Evolutionary conservation across 495 filamentous ascomycete species (phyloP).

Genomic region (Penicillium bialowiezense): DNA sequence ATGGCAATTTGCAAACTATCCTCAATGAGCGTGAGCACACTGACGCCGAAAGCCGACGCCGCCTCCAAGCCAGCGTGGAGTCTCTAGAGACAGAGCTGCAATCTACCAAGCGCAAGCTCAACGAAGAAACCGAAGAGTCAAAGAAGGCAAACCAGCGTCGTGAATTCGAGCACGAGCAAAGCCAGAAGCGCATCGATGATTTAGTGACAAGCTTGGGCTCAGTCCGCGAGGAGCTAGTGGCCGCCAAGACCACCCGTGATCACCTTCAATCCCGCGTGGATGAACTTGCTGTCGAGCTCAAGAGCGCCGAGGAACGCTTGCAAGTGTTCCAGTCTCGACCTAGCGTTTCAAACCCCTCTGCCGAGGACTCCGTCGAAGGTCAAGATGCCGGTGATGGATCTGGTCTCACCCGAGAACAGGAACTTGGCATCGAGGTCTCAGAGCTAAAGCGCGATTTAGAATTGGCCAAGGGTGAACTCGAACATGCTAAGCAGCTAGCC

Average conservation of each 20-base stretch:
- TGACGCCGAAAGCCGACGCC: constrained; percentile 75
- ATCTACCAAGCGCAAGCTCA: constrained; percentile 76
- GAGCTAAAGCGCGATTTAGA: constrained; percentile 83
- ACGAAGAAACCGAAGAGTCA: constrained; percentile 76
- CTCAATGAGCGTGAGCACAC: constrained; percentile 86
- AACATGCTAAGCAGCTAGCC: constrained; percentile 71
- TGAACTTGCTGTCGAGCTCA: constrained; percentile 82
- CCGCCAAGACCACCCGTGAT: constrained; percentile 79
- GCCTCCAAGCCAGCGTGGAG: constrained; percentile 74
- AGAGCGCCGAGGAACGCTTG: constrained; percentile 80
- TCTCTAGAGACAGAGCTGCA: constrained; percentile 73
- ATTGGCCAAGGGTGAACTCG: constrained; percentile 68
- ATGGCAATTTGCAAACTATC: constrained; percentile 77
- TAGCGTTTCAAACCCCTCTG: constrained; percentile 48
- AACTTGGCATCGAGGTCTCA: constrained; percentile 74
- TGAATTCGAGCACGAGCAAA: constrained; percentile 84
- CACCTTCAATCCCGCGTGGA: constrained; percentile 83
- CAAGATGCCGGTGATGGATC: constrained; percentile 48
- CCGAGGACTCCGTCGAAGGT: constrained; percentile 20
- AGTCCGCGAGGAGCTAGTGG: constrained; percentile 77
- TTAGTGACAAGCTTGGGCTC: constrained; percentile 73
- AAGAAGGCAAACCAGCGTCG: constrained; percentile 76
- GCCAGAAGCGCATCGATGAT: constrained; percentile 85
- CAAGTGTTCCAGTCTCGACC: constrained; percentile 73
- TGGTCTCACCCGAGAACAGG: constrained; percentile 71